Evolutionary conservation across 768 basidiomycete genomes (phyloP).

Genomic region (Russula earlei): DNA sequence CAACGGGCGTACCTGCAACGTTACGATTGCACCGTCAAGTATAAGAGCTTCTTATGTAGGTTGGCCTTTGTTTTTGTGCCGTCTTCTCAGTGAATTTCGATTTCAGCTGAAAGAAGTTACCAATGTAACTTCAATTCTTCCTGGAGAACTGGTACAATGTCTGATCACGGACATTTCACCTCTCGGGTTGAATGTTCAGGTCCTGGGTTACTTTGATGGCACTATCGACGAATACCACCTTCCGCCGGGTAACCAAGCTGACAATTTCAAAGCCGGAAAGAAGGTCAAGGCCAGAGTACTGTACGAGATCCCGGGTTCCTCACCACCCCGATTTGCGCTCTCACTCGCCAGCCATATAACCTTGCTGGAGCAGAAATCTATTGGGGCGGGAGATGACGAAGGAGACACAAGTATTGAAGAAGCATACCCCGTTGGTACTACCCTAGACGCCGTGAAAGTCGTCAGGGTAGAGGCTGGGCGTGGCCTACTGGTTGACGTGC

Average conservation of each 20-base stretch:
- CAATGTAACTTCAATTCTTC: constrained; percentile 73
- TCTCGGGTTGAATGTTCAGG: constrained; percentile 75
- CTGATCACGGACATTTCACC: constrained; percentile 69
- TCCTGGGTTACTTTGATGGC: constrained; percentile 88
- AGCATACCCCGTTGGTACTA: constrained; percentile 63
- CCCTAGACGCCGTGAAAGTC: constrained; percentile 67
- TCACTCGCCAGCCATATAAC: constrained; percentile 67
- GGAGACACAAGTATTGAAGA: constrained; percentile 33
- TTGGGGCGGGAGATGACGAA: constrained; percentile 21
- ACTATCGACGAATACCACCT: constrained; percentile 81
- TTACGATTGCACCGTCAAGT: constrained; percentile 43
- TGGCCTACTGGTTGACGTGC: constrained; percentile 65
- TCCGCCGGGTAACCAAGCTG: constrained; percentile 32
- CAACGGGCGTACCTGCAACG: constrained; percentile 72
- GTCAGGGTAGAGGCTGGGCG: constrained; percentile 68
- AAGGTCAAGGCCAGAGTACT: constrained; percentile 80
- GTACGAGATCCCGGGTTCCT: constrained; percentile 59
- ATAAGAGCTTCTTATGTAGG: constrained; percentile 50
- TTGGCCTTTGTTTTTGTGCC: constrained; percentile 9
- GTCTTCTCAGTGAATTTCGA: background rate
- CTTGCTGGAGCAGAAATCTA: constrained; percentile 36
- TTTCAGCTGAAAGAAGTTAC: constrained; percentile 65
- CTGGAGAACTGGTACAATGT: constrained; percentile 74
- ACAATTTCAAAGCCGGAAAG: constrained; percentile 50
- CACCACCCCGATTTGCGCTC: constrained; percentile 79